Evolutionary conservation across 148 eudicot genomes (phyloP).

Genomic region (Fagopyrum homotropicum): DNA sequence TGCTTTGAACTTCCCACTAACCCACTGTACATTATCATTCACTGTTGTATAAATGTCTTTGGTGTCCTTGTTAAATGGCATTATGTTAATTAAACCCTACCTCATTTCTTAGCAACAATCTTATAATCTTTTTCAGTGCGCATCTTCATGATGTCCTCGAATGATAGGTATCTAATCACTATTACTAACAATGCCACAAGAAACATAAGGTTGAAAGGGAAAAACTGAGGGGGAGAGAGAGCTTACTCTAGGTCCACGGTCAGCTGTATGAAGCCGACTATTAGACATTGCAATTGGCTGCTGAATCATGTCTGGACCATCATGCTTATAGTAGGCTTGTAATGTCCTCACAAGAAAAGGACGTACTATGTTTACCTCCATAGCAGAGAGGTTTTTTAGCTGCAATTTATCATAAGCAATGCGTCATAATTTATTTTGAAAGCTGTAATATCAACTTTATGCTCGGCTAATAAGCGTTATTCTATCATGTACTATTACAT

Average conservation of each 20-base stretch:
- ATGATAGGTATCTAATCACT: neutral
- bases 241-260: slow-evolving; percentile 91
- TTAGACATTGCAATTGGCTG: slow-evolving; percentile 44
- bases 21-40: neutral
- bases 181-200: neutral
- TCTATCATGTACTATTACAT: neutral
- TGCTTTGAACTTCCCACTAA: neutral
- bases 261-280: slow-evolving; percentile 44
- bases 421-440: neutral
- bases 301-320: slow-evolving; percentile 75
- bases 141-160: neutral
- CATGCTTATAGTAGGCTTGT: slow-evolving; percentile 77
- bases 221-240: neutral
- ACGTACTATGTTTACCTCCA: slow-evolving; percentile 94
- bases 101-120: neutral
- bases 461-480: neutral
- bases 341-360: slow-evolving; percentile 82
- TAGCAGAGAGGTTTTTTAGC: slow-evolving; percentile 84
- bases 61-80: neutral
- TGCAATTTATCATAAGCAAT: slow-evolving; percentile 19
- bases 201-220: neutral
- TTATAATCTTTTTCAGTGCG: neutral
- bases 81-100: neutral
- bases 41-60: neutral
- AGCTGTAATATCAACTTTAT: neutral